phyloP scores from a whole-genome alignment of 352 stramenopile species.

The Phytophthora hybrid region DNA sequence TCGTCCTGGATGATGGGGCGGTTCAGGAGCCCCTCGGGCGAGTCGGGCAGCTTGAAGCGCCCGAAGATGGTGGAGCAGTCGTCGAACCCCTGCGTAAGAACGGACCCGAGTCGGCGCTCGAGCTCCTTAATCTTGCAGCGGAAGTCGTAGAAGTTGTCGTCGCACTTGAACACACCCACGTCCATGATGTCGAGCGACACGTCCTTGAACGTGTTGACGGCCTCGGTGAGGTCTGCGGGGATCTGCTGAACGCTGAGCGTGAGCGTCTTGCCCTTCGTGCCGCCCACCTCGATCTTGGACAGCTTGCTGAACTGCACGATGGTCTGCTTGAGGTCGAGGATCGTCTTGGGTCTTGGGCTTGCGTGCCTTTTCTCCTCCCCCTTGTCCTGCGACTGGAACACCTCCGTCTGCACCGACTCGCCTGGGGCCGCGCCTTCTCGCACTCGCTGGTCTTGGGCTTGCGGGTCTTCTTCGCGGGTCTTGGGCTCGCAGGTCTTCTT shows the following conservation, averaged over 20 bases:
- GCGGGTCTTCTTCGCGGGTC: no score
- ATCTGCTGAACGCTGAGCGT: conserved; percentile 96
- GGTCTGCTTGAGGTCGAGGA: conserved; percentile 97
- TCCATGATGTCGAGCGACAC: conserved; percentile 99
- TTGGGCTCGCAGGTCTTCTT: no score
- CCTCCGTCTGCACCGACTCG: no score
- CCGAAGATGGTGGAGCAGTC: conserved; percentile 98
- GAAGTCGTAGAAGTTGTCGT: conserved; percentile 98
- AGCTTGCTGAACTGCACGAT: conserved; percentile 99
- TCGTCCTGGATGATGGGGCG: conserved; percentile 97
- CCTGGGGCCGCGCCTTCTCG: no score
- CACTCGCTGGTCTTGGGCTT: no score
- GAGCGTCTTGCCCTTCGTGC: conserved; percentile 97
- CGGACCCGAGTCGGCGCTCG: conserved; percentile 95
- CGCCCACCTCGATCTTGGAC: conserved; percentile 97
- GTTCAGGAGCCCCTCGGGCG: conserved; percentile 95
- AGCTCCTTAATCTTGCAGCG: conserved; percentile 98
- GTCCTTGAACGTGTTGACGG: conserved; percentile 95
- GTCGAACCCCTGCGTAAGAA: conserved; percentile 97
- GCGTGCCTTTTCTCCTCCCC: no score
- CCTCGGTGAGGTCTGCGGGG: conserved; percentile 94
- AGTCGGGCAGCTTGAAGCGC: conserved; percentile 98
- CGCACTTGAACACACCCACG: conserved; percentile 96
- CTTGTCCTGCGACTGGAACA: no score
- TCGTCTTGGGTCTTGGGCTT: no score